Percentiles rank a stretch among this genome's conserved stretches.
Conservation (phyloP, 2,329 filamentous ascomycete genomes). For the Paracorniculantispora psalliotae region DNA sequence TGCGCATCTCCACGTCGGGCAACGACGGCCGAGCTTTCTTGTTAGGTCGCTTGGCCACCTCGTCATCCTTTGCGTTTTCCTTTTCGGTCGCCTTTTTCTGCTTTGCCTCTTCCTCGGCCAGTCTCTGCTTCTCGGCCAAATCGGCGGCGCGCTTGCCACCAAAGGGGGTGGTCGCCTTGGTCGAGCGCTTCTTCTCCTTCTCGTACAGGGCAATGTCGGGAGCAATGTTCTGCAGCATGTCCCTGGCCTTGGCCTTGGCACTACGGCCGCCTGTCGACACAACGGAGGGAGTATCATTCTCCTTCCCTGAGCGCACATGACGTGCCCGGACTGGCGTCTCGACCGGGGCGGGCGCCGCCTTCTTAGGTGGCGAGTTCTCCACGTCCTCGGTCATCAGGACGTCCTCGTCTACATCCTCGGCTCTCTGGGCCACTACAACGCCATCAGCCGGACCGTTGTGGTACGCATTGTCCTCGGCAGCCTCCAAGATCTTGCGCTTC, state of each 20-base stretch:
- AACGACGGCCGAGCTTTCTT: slow-evolving; percentile 58
- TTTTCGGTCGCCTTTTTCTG: slow-evolving; percentile 40
- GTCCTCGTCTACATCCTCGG: slow-evolving; percentile 34
- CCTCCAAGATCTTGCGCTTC: slow-evolving; percentile 46
- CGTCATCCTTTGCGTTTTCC: slow-evolving; percentile 36
- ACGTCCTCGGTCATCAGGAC: slow-evolving; percentile 41
- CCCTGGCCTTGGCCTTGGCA: slow-evolving; percentile 80
- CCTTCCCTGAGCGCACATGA: slow-evolving; percentile 60
- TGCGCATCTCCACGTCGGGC: slow-evolving; percentile 63
- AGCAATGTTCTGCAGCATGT: slow-evolving; percentile 69
- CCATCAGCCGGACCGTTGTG: slow-evolving; percentile 43
- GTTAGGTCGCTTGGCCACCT: slow-evolving; percentile 47
- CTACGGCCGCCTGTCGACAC: slow-evolving; percentile 69
- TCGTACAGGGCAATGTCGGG: slow-evolving; percentile 86
- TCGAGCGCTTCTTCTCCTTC: slow-evolving; percentile 78
- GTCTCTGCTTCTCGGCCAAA: slow-evolving; percentile 45
- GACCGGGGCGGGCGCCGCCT: slow-evolving; percentile 17
- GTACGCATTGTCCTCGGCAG: slow-evolving; percentile 47
- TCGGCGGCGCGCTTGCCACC: slow-evolving; percentile 60
- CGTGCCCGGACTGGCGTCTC: slow-evolving; percentile 38
- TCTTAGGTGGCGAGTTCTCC: slow-evolving; percentile 24
- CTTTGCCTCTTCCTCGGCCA: slow-evolving; percentile 21
- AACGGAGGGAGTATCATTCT: slow-evolving; percentile 74
- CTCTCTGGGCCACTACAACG: slow-evolving; percentile 36
- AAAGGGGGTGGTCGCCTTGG: slow-evolving; percentile 48